A percentile compares a stretch with the other conserved stretches of the same genome.
Evolutionary conservation across 139 green algal species (phyloP).

Genomic region (Tetradesmus lagerheimii): DNA sequence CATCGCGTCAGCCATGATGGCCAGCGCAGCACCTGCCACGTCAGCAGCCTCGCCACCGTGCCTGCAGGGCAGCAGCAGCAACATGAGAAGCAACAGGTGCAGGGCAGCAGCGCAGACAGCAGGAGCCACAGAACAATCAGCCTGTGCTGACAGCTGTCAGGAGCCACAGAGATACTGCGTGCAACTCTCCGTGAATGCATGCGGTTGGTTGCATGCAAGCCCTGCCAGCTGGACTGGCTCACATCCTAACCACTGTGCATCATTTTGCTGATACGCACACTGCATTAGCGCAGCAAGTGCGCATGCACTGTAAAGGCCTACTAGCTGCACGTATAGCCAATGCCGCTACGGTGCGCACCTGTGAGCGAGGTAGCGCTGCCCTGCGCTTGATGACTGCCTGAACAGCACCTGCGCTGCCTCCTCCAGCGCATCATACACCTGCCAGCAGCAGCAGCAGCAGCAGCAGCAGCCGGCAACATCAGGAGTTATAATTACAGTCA

Average conservation of each 20-base stretch:
- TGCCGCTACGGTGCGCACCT: background rate
- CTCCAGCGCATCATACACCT: slow-evolving; percentile 42
- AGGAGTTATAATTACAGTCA: no score
- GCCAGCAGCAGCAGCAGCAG: background rate
- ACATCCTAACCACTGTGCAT: no score
- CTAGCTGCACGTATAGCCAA: background rate
- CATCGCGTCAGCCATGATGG: background rate
- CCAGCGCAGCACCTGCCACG: slow-evolving; percentile 16
- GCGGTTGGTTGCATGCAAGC: no score
- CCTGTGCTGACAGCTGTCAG: no score
- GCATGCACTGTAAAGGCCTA: no score
- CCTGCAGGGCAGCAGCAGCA: background rate
- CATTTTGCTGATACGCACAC: no score
- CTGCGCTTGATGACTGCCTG: slow-evolving; percentile 8
- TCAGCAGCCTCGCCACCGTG: slow-evolving; percentile 40
- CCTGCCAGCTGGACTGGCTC: no score
- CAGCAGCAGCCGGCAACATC: background rate
- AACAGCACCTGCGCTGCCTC: slow-evolving; percentile 44
- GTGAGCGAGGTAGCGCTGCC: slow-evolving; percentile 40
- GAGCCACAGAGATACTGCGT: no score
- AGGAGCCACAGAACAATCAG: background rate
- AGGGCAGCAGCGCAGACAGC: background rate
- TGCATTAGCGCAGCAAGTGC: no score
- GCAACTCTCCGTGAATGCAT: no score
- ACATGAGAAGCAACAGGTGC: background rate